These are phyloP conservation scores for Physcomitrium patens DNA, from an alignment of 225 moss, liverwort and hornwort genomes.

Conservation along the genomic window DNA sequence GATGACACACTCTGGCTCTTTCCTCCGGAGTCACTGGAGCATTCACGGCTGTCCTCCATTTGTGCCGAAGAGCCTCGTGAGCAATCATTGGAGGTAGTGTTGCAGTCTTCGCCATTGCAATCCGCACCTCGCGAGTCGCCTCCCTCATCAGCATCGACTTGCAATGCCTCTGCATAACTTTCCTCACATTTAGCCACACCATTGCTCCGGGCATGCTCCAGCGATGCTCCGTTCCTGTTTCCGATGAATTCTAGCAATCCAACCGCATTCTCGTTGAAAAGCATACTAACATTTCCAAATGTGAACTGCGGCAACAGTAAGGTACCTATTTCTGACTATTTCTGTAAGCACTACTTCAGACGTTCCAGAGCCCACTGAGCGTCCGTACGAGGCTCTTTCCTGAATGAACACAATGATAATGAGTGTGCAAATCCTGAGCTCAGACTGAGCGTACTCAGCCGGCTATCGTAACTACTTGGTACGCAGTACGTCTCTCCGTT, in stretches of 20 bases:
- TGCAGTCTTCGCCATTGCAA: constrained; percentile 21
- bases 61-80: constrained; percentile 46
- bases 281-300: constrained; percentile 54
- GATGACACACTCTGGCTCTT: constrained; percentile 46
- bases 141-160: not conserved
- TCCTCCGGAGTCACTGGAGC: constrained; percentile 43
- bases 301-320: constrained; percentile 39
- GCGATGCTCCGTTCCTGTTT: constrained; percentile 35
- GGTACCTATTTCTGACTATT: constrained; percentile 42
- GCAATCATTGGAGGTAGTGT: constrained; percentile 30
- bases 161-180: not conserved
- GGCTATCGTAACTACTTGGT: constrained; percentile 6
- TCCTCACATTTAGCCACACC: constrained; percentile 30
- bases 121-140: constrained; percentile 23
- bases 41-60: constrained; percentile 40
- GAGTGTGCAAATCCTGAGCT: constrained; percentile 2
- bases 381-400: constrained; percentile 9
- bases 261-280: constrained; percentile 45
- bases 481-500: constrained; percentile 4
- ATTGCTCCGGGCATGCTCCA: constrained; percentile 48
- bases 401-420: not conserved
- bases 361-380: too few species aligned
- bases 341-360: not conserved
- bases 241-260: constrained; percentile 44
- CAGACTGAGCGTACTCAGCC: not conserved